Evolutionary conservation across 768 basidiomycete genomes (phyloP), one percentile per base, ranked within the genome.

Genomic region (Coprinellus micaceus): DNA sequence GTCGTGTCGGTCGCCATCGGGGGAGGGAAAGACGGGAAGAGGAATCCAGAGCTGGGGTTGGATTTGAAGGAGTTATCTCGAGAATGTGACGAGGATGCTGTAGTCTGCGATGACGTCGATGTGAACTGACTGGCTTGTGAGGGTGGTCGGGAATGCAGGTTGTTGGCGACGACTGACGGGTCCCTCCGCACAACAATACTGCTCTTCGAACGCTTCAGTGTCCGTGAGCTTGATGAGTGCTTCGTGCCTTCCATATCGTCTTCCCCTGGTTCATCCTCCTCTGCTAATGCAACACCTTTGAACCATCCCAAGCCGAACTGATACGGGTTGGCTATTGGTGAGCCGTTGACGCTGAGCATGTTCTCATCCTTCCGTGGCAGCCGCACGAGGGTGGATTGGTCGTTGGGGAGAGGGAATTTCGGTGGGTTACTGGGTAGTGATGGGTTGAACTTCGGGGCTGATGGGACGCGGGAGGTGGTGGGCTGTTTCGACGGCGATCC

Each of bases 281-380:
- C 69, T 25, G 65, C 67, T 63, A 69, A 68, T 57, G 75, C 73
- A 30, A 73, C 63, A 2, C 75, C 73, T 59, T 76, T 75, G 61
- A 85, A 79, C 84, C 84, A 83, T 37, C 79, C 74, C 44, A 84
- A 65, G 19, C 84, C 86, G 61, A 86, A 82, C 57, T 84, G 77
- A 63, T 86, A 88, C 1, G 90, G 89, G 66, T 91, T 91, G 17
- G 85, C 82, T 17, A 93, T 77, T 0, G 91, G 91, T 0, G 89
- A 91, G 3, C 91, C 91, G 58, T 94, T 93, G 19, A 88, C 69
- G 63, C 89, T 89, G 49, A 92, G 76, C 82, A 92, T 82, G 63
- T 77, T 83, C 69, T 94, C 91, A 63, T 90, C 83, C 60, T 77
- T 82, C 40, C 87, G 81, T 11, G 89, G 86, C 66, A 85, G 75